Percentiles rank a stretch among this genome's conserved stretches.
Conservation (phyloP, 2,329 filamentous ascomycete species). For the Curvularia sp. region DNA sequence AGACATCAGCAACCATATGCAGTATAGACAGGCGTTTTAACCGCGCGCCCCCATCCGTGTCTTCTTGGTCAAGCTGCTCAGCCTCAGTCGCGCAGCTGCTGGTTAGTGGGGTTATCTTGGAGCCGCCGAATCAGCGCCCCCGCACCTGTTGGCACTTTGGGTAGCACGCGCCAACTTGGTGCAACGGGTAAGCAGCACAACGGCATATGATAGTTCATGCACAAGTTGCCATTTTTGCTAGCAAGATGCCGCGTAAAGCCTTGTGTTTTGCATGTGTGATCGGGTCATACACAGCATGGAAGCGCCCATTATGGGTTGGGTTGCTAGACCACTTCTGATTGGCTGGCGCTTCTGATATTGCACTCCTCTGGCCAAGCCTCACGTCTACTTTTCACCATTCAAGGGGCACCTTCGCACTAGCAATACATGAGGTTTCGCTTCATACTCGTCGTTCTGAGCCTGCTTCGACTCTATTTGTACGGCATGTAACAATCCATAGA, state of each 20-base stretch:
- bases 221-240: not conserved
- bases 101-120: slow-evolving; percentile 39
- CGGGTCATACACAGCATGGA: slow-evolving; percentile 14
- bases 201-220: slow-evolving; percentile 6
- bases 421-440: not conserved
- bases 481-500: slow-evolving; percentile 2
- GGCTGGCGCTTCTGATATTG: slow-evolving; percentile 13
- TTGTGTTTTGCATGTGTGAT: slow-evolving; percentile 2
- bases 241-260: slow-evolving; percentile 3
- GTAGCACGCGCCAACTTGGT: slow-evolving; percentile 21
- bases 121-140: slow-evolving; percentile 40
- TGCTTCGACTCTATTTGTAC: slow-evolving; percentile 4
- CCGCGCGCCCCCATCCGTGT: slow-evolving; percentile 25
- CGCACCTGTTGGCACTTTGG: slow-evolving; percentile 12
- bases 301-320: slow-evolving; percentile 23
- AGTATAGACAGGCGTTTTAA: slow-evolving; percentile 21
- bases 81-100: slow-evolving; percentile 42
- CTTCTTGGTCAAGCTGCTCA: slow-evolving; percentile 41
- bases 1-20: slow-evolving; percentile 34
- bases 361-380: not conserved
- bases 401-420: not conserved
- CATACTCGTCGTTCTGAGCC: not conserved
- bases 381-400: not conserved
- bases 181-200: slow-evolving; percentile 21
- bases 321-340: slow-evolving; percentile 15